Conservation (phyloP, 2,329 filamentous ascomycete genomes). For the Sclerotinia borealis region DNA sequence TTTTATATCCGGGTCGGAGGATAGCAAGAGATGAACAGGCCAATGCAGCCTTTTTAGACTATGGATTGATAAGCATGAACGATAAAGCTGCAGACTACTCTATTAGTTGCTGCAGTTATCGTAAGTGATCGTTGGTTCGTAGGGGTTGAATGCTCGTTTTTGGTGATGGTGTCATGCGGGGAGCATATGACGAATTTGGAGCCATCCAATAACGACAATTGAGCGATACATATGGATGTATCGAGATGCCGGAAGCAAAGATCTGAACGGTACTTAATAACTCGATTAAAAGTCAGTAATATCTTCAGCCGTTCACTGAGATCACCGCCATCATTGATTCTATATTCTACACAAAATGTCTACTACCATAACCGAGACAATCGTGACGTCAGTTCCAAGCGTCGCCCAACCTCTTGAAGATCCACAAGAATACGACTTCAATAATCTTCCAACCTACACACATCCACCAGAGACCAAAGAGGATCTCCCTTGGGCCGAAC, state of each 20-base stretch:
- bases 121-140: background rate
- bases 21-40: background rate
- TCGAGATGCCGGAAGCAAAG: background rate
- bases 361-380: constrained; percentile 16
- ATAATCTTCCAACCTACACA: constrained; percentile 36
- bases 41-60: background rate
- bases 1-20: background rate
- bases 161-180: constrained; percentile 21
- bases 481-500: constrained; percentile 44
- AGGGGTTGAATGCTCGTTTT: background rate
- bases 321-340: background rate
- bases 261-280: background rate
- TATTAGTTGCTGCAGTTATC: background rate
- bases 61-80: background rate
- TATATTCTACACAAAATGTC: constrained; percentile 13
- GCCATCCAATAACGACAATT: background rate
- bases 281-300: background rate
- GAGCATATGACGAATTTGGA: constrained; percentile 15
- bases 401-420: constrained; percentile 17
- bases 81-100: background rate
- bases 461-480: constrained; percentile 44
- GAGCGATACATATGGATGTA: background rate
- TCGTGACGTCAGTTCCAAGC: background rate
- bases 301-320: background rate
- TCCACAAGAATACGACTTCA: constrained; percentile 21